A percentile compares a stretch with the other conserved stretches of the same genome.
Evolutionary conservation across 2,329 filamentous ascomycete genomes (phyloP).

Genomic region (Ceratocystis huliohia): DNA sequence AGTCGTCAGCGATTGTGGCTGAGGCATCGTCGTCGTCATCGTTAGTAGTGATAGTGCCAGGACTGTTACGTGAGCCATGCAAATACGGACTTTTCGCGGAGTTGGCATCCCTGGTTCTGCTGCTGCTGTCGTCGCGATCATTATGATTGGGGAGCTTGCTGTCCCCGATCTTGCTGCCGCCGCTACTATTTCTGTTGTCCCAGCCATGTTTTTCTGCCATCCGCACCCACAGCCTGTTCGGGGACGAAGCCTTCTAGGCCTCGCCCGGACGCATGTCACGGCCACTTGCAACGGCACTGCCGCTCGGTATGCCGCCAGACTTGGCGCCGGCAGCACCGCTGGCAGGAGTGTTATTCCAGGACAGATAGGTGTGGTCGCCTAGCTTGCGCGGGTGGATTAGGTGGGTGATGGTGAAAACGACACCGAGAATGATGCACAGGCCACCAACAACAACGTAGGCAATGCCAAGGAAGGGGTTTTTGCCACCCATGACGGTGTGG

Average conservation of each 20-base stretch:
- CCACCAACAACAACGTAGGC: constrained; percentile 91
- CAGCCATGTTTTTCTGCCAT: constrained; percentile 11
- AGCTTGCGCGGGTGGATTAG: constrained; percentile 91
- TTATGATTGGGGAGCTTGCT: no score
- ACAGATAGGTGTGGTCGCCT: constrained; percentile 92
- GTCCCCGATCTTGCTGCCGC: neutral
- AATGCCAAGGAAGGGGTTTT: constrained; percentile 91
- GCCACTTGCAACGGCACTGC: constrained; percentile 38
- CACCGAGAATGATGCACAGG: constrained; percentile 78
- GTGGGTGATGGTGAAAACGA: constrained; percentile 79
- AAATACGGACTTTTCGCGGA: neutral
- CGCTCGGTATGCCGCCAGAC: constrained; percentile 22
- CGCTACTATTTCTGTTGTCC: neutral
- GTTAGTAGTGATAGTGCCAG: neutral
- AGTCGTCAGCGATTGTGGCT: neutral
- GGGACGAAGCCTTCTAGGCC: constrained; percentile 28
- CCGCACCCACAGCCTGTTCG: constrained; percentile 24
- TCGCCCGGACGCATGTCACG: constrained; percentile 41
- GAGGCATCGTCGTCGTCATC: neutral
- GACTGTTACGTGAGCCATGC: neutral
- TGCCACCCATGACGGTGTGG: constrained; percentile 82
- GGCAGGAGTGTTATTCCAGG: constrained; percentile 65
- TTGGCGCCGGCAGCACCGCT: constrained; percentile 31
- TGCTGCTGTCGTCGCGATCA: no score
- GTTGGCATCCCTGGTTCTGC: neutral